Percentiles rank a stretch among this genome's conserved stretches.
These are phyloP conservation scores for Penicillium maclennaniae DNA, from an alignment of 495 filamentous ascomycete species.

Conservation along the genomic window DNA sequence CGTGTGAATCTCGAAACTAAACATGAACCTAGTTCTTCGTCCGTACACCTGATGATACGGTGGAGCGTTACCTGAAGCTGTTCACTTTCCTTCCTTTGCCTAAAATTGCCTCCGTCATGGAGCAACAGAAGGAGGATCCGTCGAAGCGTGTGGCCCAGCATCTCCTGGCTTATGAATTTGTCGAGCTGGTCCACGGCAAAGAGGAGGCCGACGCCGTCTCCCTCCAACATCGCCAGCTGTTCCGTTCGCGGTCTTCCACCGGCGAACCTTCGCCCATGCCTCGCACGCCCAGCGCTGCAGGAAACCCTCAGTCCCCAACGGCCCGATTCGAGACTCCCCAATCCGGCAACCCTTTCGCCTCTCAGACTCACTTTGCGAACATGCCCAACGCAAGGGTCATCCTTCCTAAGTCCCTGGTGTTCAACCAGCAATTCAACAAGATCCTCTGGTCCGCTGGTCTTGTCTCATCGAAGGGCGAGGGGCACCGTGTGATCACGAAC, in stretches of 20 bases:
- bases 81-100: conserved; percentile 82
- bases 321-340: conserved; percentile 30
- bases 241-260: conserved; percentile 40
- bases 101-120: conserved; percentile 61
- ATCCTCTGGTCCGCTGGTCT: conserved; percentile 68
- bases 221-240: conserved; percentile 57
- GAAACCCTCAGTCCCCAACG: conserved; percentile 18
- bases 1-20: conserved; percentile 18
- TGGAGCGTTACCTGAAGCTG: conserved; percentile 76
- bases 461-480: conserved; percentile 59
- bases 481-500: conserved; percentile 56
- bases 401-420: conserved; percentile 64
- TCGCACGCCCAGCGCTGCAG: conserved; percentile 20
- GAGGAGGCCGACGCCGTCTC: conserved; percentile 53
- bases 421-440: conserved; percentile 56
- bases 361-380: conserved; percentile 45
- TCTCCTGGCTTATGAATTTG: conserved; percentile 71
- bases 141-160: conserved; percentile 76
- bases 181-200: conserved; percentile 71
- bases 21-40: conserved; percentile 65
- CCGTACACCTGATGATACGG: conserved; percentile 72
- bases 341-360: conserved; percentile 40
- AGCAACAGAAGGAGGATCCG: conserved; percentile 60
- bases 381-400: conserved; percentile 50
- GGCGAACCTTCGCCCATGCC: conserved; percentile 38